phyloP scores from a whole-genome alignment of 768 basidiomycete species.

The Tylopilus sp. region DNA sequence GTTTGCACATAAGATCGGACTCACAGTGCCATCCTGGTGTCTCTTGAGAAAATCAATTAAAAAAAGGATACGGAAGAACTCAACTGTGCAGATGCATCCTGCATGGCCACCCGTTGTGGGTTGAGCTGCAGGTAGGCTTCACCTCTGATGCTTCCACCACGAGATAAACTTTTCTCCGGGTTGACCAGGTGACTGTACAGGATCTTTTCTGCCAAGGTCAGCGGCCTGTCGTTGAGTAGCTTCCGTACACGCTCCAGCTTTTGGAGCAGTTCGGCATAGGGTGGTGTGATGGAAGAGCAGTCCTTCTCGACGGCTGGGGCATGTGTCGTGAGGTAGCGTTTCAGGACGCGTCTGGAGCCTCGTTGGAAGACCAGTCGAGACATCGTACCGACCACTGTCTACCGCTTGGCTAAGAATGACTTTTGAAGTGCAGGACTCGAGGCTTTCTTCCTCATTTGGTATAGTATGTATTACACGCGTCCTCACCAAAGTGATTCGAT shows the following conservation, averaged over 20 bases:
- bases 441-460: constrained; percentile 1
- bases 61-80: constrained; percentile 29
- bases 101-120: constrained; percentile 97
- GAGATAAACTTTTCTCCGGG: constrained; percentile 65
- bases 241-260: constrained; percentile 69
- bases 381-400: constrained; percentile 12
- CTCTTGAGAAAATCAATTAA: constrained; percentile 10
- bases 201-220: constrained; percentile 97
- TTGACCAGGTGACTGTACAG: constrained; percentile 89
- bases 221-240: constrained; percentile 66
- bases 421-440: no score
- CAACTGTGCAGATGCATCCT: constrained; percentile 88
- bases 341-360: constrained; percentile 19
- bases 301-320: constrained; percentile 47
- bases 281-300: constrained; percentile 77
- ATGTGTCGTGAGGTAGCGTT: constrained; percentile 38
- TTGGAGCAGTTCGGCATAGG: constrained; percentile 66
- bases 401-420: background rate
- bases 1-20: constrained; percentile 18
- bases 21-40: constrained; percentile 78
- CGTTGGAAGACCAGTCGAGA: constrained; percentile 19
- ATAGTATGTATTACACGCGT: no score
- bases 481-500: constrained; percentile 60
- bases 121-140: constrained; percentile 85
- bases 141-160: constrained; percentile 71